phyloP scores from a whole-genome alignment of 2,329 filamentous ascomycete species.

The Kalaharituber pfeilii region DNA sequence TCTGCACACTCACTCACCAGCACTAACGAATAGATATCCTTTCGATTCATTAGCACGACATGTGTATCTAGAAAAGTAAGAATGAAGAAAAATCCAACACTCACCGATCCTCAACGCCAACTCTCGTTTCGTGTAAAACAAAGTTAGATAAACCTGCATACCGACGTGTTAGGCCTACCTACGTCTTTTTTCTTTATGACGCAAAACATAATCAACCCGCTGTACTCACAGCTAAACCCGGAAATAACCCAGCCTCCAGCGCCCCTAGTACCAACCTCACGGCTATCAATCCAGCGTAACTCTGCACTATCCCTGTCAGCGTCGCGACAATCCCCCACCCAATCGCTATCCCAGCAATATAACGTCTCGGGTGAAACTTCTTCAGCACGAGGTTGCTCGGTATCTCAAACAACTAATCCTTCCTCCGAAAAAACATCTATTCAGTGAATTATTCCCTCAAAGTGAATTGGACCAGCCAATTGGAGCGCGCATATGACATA shows the following conservation, averaged over 20 bases:
- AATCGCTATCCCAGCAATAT: constrained; percentile 46
- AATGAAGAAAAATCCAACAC: not conserved
- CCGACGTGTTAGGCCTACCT: too few species aligned
- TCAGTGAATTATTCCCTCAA: not conserved
- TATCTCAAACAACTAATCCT: constrained; percentile 41
- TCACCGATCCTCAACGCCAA: constrained; percentile 47
- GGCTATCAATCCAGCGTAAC: constrained; percentile 47
- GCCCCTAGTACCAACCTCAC: constrained; percentile 51
- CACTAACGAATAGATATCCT: constrained; percentile 51
- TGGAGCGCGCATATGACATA: constrained; percentile 24
- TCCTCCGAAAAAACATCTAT: constrained; percentile 24
- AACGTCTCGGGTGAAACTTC: constrained; percentile 43
- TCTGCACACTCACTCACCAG: constrained; percentile 23
- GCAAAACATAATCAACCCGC: too few species aligned
- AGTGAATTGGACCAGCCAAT: too few species aligned
- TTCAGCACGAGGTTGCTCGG: constrained; percentile 49
- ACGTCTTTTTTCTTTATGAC: too few species aligned
- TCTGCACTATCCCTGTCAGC: constrained; percentile 49
- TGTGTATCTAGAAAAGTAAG: not conserved
- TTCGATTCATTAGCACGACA: not conserved
- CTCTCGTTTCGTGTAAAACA: constrained; percentile 60
- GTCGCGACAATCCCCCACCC: constrained; percentile 48
- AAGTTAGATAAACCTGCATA: constrained; percentile 43
- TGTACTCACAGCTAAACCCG: constrained; percentile 38
- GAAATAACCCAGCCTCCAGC: constrained; percentile 54